Evolutionary conservation across 495 filamentous ascomycete genomes (phyloP).

Genomic region (Poronia punctata): DNA sequence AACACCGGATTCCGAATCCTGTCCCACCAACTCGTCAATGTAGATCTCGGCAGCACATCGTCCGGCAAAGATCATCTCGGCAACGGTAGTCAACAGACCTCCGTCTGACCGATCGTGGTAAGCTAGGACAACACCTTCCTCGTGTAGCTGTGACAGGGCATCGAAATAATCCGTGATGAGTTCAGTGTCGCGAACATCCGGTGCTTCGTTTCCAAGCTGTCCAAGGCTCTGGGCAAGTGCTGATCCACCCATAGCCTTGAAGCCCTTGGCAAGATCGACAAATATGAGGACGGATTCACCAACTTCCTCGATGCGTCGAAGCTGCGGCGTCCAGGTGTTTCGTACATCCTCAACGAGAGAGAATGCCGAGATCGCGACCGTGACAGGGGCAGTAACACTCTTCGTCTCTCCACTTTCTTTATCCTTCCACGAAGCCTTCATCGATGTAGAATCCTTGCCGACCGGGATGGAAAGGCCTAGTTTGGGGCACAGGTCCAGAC

Average conservation of each 20-base stretch:
- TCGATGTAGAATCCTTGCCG: slow-evolving; percentile 95
- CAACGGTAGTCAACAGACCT: slow-evolving; percentile 83
- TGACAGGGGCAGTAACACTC: slow-evolving; percentile 87
- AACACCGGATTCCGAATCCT: slow-evolving; percentile 52
- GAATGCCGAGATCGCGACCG: slow-evolving; percentile 86
- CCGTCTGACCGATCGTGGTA: slow-evolving; percentile 95
- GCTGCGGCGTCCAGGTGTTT: slow-evolving; percentile 88
- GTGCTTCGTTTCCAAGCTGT: slow-evolving; percentile 74
- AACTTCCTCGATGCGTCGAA: slow-evolving; percentile 75
- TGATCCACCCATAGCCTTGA: slow-evolving; percentile 79
- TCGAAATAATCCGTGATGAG: slow-evolving; percentile 88
- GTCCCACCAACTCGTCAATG: slow-evolving; percentile 61
- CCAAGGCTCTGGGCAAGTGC: slow-evolving; percentile 89
- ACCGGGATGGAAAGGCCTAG: slow-evolving; percentile 90
- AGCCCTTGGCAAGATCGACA: slow-evolving; percentile 76
- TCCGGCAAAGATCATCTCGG: slow-evolving; percentile 98
- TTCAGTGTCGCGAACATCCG: slow-evolving; percentile 75
- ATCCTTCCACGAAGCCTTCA: slow-evolving; percentile 96
- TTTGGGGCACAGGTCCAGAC: slow-evolving; percentile 68
- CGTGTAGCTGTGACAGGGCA: slow-evolving; percentile 78
- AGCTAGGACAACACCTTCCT: slow-evolving; percentile 79
- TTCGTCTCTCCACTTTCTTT: slow-evolving; percentile 57
- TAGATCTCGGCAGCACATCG: slow-evolving; percentile 82
- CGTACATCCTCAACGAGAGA: slow-evolving; percentile 69
- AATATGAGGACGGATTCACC: slow-evolving; percentile 86